Conservation (phyloP, 345 rosid genomes). For the Euphorbia tirucalli region DNA sequence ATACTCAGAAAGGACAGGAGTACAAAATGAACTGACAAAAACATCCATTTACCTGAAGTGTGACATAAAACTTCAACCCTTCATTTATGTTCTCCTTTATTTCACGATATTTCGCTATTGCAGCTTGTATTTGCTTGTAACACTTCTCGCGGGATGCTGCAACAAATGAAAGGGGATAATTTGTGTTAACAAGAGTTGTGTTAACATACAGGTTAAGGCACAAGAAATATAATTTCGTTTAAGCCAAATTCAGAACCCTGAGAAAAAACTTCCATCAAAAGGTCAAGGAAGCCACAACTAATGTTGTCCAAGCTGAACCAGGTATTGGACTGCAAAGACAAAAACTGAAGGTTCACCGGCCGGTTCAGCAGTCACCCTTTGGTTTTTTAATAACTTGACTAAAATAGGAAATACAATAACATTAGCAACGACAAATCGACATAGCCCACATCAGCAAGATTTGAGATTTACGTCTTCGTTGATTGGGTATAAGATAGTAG, state of each 20-base stretch:
- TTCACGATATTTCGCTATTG: conserved; percentile 80
- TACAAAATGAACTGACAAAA: neutral
- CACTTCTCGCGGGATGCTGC: conserved; percentile 90
- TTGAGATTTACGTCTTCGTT: neutral
- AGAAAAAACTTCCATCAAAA: neutral
- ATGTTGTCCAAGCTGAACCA: neutral
- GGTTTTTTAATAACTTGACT: conserved; percentile 1
- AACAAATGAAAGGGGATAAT: conserved; percentile 9
- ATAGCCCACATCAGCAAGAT: neutral
- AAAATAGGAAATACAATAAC: neutral
- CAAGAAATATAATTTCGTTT: neutral
- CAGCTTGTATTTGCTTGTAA: conserved; percentile 91
- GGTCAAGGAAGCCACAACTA: neutral
- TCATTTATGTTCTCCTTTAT: conserved; percentile 94
- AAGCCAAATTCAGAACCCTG: neutral
- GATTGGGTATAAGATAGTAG: neutral
- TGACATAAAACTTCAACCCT: conserved; percentile 94
- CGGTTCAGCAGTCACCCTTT: neutral
- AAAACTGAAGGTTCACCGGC: neutral
- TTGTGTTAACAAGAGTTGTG: neutral
- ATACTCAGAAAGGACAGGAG: neutral
- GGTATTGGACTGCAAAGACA: neutral
- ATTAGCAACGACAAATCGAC: neutral
- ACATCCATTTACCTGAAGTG: conserved; percentile 68
- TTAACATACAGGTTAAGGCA: neutral